Percentiles rank a stretch among this genome's conserved stretches.
phyloP scores from a whole-genome alignment of 257 asterid species.

The Voacanga thouarsii region DNA sequence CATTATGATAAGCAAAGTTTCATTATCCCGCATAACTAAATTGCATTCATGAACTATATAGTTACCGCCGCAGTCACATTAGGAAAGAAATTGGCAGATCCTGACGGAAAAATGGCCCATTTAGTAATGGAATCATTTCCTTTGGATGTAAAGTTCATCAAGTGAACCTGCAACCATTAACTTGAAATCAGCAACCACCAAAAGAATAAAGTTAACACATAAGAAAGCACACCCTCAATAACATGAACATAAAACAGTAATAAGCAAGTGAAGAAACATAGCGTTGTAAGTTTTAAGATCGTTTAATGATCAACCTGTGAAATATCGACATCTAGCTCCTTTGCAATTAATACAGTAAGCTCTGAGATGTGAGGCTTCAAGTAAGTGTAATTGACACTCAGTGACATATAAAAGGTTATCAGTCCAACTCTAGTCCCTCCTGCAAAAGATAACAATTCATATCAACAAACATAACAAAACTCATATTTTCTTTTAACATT shows the following conservation, averaged over 20 bases:
- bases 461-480: neutral
- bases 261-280: constrained; percentile 11
- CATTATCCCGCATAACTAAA: neutral
- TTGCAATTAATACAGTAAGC: constrained; percentile 54
- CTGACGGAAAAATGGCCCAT: constrained; percentile 74
- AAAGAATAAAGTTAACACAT: constrained; percentile 12
- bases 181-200: constrained; percentile 23
- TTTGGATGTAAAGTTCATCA: constrained; percentile 53
- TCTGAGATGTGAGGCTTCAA: constrained; percentile 78
- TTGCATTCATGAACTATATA: neutral
- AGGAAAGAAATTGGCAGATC: constrained; percentile 51
- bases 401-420: constrained; percentile 64
- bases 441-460: constrained; percentile 29
- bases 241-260: constrained; percentile 2
- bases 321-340: constrained; percentile 51
- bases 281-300: neutral
- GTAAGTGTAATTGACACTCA: constrained; percentile 52
- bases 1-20: neutral
- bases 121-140: constrained; percentile 61
- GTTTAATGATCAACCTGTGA: constrained; percentile 63
- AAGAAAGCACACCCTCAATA: constrained; percentile 15
- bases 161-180: constrained; percentile 57
- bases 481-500: neutral
- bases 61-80: constrained; percentile 69
- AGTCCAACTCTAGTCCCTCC: constrained; percentile 53